Percentiles rank a stretch among this genome's conserved stretches.
Conservation (phyloP, 495 filamentous ascomycete species). For the Xylaria acuta region DNA sequence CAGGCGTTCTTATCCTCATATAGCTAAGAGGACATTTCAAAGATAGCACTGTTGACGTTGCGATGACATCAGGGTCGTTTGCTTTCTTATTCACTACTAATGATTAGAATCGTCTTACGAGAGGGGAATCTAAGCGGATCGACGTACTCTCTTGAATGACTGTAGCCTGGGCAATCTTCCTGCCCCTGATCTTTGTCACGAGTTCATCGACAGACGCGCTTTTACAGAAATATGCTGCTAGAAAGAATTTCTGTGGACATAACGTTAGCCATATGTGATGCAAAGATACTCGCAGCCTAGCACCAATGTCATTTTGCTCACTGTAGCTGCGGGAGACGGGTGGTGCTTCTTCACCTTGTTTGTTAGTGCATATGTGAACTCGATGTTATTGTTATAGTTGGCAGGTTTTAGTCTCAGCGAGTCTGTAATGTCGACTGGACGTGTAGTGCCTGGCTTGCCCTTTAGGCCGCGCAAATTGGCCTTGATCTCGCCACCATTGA, state of each 20-base stretch:
- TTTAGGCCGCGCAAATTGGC: slow-evolving; percentile 91
- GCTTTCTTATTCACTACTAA: slow-evolving; percentile 76
- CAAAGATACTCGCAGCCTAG: slow-evolving; percentile 24
- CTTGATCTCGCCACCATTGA: slow-evolving; percentile 86
- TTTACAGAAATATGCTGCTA: slow-evolving; percentile 76
- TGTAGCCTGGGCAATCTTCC: slow-evolving; percentile 77
- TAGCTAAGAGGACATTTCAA: slow-evolving; percentile 92
- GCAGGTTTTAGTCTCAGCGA: slow-evolving; percentile 69
- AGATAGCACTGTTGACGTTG: slow-evolving; percentile 86
- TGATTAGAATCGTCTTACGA: slow-evolving; percentile 31
- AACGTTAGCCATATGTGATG: slow-evolving; percentile 28
- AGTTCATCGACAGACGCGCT: slow-evolving; percentile 74
- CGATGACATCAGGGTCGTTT: slow-evolving; percentile 84
- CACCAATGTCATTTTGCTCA: slow-evolving; percentile 32
- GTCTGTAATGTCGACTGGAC: slow-evolving; percentile 87
- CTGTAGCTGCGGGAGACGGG: slow-evolving; percentile 30
- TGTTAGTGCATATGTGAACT: slow-evolving; percentile 91
- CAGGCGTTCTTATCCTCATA: slow-evolving; percentile 77
- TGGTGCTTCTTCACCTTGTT: slow-evolving; percentile 64
- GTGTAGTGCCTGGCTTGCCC: slow-evolving; percentile 91
- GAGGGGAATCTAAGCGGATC: background rate
- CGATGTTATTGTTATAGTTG: slow-evolving; percentile 75
- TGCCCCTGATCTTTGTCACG: slow-evolving; percentile 67
- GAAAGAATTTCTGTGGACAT: slow-evolving; percentile 71
- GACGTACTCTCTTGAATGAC: slow-evolving; percentile 81